A percentile compares a stretch with the other conserved stretches of the same genome.
phyloP scores from a whole-genome alignment of 306 rosid genomes.

The Phaseolus lunatus region DNA sequence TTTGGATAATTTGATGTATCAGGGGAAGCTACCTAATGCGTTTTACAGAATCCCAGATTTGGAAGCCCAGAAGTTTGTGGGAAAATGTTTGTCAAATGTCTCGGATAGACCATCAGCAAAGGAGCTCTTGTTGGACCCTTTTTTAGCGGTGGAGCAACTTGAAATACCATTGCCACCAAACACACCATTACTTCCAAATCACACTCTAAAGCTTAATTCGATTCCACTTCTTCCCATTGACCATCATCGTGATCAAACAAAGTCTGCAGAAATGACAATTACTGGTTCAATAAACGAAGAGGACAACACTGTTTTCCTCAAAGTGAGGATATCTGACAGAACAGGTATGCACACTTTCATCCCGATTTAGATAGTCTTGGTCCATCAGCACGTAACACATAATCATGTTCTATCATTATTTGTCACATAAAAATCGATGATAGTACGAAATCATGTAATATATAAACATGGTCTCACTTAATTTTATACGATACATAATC shows the following conservation, averaged over 20 bases:
- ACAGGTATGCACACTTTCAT: constrained; percentile 53
- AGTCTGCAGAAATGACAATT: constrained; percentile 67
- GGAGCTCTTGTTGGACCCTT: constrained; percentile 81
- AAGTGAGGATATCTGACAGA: constrained; percentile 63
- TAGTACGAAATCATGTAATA: too few species aligned
- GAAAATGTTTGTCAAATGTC: constrained; percentile 71
- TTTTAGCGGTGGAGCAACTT: constrained; percentile 60
- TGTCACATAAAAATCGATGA: too few species aligned
- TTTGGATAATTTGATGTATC: constrained; percentile 18
- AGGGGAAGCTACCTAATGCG: constrained; percentile 88
- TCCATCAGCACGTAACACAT: neutral
- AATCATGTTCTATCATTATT: neutral
- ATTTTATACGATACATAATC: neutral
- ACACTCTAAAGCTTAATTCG: constrained; percentile 18
- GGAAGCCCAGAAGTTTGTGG: constrained; percentile 77
- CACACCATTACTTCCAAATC: constrained; percentile 29
- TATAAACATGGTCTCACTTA: too few species aligned
- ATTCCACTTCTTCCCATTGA: neutral
- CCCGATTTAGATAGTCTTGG: too few species aligned
- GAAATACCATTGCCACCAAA: constrained; percentile 36
- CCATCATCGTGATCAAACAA: constrained; percentile 43
- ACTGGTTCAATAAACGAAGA: constrained; percentile 73
- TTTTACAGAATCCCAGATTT: constrained; percentile 64
- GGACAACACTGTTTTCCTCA: constrained; percentile 72
- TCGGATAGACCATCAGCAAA: constrained; percentile 72